A percentile compares a stretch with the other conserved stretches of the same genome.
These are phyloP conservation scores for Moniliella sp. DNA, from an alignment of 1,284 basidiomycete genomes.

Conservation along the genomic window DNA sequence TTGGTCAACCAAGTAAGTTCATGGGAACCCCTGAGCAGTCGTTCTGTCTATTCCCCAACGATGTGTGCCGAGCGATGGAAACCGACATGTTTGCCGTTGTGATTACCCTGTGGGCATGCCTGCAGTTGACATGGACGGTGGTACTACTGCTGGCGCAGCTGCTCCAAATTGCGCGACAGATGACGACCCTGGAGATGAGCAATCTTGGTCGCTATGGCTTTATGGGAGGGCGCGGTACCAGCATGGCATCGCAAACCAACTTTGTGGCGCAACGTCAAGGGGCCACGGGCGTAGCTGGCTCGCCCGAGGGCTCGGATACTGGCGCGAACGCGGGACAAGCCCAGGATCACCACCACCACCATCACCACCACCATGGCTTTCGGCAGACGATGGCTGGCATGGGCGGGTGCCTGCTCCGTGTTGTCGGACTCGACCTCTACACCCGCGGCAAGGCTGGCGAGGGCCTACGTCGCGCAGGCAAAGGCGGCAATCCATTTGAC, in stretches of 20 bases:
- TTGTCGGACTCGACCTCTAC: constrained; percentile 78
- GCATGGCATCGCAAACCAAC: constrained; percentile 37
- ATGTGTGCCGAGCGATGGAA: constrained; percentile 42
- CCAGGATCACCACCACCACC: too few relatives aligned
- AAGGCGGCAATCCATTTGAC: constrained; percentile 76
- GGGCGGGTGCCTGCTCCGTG: constrained; percentile 52
- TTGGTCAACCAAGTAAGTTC: too few relatives aligned
- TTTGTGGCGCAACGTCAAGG: constrained; percentile 3
- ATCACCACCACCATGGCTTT: not conserved
- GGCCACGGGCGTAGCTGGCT: not conserved
- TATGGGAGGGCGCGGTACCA: constrained; percentile 78
- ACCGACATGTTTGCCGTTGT: constrained; percentile 64
- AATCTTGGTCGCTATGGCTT: constrained; percentile 85
- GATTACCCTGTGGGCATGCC: constrained; percentile 60
- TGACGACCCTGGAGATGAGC: constrained; percentile 86
- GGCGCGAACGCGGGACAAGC: too few relatives aligned
- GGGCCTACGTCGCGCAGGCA: constrained; percentile 45
- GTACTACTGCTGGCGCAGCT: constrained; percentile 64
- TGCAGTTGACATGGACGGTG: constrained; percentile 79
- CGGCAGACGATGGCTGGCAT: constrained; percentile 1
- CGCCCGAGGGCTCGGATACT: too few relatives aligned
- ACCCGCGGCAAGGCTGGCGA: constrained; percentile 67
- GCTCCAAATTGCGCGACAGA: constrained; percentile 76
- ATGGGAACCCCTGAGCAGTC: too few relatives aligned
- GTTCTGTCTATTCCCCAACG: too few relatives aligned